Base-by-base conservation (phyloP, 805 yeast genomes). In the Starmerella khaoyaiensis region DNA sequence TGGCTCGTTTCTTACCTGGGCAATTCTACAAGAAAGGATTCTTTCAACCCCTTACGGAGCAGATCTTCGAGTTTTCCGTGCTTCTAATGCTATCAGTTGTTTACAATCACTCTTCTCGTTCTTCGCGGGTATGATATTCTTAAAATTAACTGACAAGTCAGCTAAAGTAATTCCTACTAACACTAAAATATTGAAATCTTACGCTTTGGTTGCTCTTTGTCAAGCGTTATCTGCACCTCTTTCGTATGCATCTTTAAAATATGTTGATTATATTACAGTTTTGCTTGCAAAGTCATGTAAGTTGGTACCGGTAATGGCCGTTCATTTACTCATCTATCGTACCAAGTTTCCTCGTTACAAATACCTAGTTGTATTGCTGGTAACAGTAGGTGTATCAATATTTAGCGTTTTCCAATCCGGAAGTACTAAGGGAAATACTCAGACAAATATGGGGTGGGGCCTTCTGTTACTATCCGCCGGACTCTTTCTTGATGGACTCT, bases 251-350 rank as follows among this genome's bases (percentile, higher is more conserved):
- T 73, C 94, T 15, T 61, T 87, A 42, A 66, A 70, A 34, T 82
- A 87, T 55, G 87, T 90, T 22, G 94, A 82, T 53, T 90, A 80
- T 54, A 62, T 90, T 52, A 79, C 93, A 0, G 78, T 72, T 49
- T 68, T 87, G 45, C 67, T 90, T 43, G 93, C 95, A 15, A 90
- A 90, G 55, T 78, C 94, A 37, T 87, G 97, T 56, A 90, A 90
- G 52, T 67, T 90, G 57, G 72, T 90, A 17, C 99, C 99, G 0
- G 94, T 87, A n/a, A 75, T 90, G 78, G 54, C 80, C 23, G 79
- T 90, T 3, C 95, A 84, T 52, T 61, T 76, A 40, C 48, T 74
- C 12, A 50, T 81, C 10, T 87, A 84, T 59, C 66, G 78, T 29
- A 72, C 79, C 4, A 61, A 59, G 36, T 87, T 82, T 56, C 84